Evolutionary conservation across 78 protist genomes (phyloP).

Genomic region (Dictyostelium purpureum): DNA sequence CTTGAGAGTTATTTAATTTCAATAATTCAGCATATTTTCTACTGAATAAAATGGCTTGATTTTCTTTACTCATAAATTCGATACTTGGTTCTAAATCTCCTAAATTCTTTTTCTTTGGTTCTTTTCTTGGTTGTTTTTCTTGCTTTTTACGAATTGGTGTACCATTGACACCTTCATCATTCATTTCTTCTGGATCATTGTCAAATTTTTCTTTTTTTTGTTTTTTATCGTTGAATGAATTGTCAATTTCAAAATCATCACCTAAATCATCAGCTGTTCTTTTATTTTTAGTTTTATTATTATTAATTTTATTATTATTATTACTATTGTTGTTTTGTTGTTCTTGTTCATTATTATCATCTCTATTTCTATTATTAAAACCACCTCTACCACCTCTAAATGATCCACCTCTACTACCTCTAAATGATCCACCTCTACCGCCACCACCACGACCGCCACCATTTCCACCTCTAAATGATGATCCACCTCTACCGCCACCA

Average conservation of each 20-base stretch:
- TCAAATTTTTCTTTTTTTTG: neutral
- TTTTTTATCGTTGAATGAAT: neutral
- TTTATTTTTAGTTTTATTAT: neutral
- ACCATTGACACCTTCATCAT: neutral
- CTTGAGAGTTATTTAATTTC: slow-evolving; percentile 14
- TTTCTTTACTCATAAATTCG: neutral
- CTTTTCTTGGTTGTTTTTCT: slow-evolving; percentile 2
- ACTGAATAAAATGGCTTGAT: slow-evolving; percentile 35
- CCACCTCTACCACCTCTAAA: slow-evolving; percentile 29
- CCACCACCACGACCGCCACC: neutral
- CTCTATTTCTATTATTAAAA: neutral
- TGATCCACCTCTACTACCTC: neutral
- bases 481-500: neutral
- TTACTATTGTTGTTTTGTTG: neutral
- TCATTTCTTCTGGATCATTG: neutral
- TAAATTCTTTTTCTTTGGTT: slow-evolving; percentile 44
- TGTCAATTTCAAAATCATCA: neutral
- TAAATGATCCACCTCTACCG: slow-evolving; percentile 2
- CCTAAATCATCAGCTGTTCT: slow-evolving; percentile 31
- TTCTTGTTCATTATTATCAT: neutral
- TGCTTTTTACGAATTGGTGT: neutral
- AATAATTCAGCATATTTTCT: slow-evolving; percentile 1
- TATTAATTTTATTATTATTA: neutral
- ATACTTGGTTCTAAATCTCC: slow-evolving; percentile 29
- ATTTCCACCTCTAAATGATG: neutral